Base-by-base conservation (phyloP, 2,329 filamentous ascomycete genomes). In the Alternaria infectoria region DNA sequence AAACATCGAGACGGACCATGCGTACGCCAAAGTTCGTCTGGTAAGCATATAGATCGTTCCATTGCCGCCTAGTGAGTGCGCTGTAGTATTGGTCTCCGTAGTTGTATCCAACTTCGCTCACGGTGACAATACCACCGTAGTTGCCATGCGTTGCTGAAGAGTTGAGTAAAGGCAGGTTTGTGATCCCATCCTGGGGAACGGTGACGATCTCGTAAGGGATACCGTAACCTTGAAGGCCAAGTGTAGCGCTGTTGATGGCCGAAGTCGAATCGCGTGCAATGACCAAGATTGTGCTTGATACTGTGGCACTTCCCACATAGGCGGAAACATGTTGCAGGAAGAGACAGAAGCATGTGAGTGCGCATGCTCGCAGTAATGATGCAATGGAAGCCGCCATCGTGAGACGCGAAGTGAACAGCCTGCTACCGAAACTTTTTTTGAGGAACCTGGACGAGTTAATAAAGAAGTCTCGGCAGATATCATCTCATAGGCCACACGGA, bases 1-100 rank as follows among this genome's bases (percentile, higher is more conserved):
- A 88, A 6, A 85, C 86, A 70, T 89, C 86, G 19, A 88, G 78
- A 51, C 87, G 85, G 28, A 89, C 86, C 86, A 89, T 87, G 26
- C 88, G 83, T 12, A 88, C 85, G 19, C 86, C 85, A 66, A 88
- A 90, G 25, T 77, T 78, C 3, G 81, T 81, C 74, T 90, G 88
- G 68, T 90, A 90, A 51, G 82, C 80, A 68, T 86, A 88, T 3
- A 90, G 74, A 51, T 82, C 72, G 28, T 83, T 81, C 86, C 85
- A 88, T 79, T 90, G 88, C 45, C 81, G 82, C 6, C 81, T 71
- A 10, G 86, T 88, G 61, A 90, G 74, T 32, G 86, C 86, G 70
- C 85, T 87, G 59, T 80, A 77, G 78, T 81, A 88, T 25, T 77
- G 78, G 13, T 70, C 67, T 5, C 82, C 81, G 70, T 86, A 87